phyloP scores from a whole-genome alignment of 2,329 filamentous ascomycete genomes.

The Tolypocladium tundrense region DNA sequence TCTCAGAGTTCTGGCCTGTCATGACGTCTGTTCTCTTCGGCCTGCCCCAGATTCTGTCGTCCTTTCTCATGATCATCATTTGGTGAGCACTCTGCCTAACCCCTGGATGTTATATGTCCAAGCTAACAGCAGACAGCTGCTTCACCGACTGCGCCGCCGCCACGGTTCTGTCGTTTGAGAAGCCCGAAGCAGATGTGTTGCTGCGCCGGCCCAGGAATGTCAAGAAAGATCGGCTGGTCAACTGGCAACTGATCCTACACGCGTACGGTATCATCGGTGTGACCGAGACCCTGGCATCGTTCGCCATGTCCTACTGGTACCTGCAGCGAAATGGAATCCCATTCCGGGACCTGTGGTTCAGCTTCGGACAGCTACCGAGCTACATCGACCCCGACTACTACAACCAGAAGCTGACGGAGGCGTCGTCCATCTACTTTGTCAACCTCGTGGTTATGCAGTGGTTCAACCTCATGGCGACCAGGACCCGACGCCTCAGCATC shows the following conservation, averaged over 20 bases:
- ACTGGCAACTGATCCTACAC: slow-evolving; percentile 62
- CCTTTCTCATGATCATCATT: slow-evolving; percentile 62
- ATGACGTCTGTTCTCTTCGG: slow-evolving; percentile 64
- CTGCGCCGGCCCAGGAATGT: slow-evolving; percentile 57
- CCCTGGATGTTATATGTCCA: neutral
- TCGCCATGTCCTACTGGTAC: slow-evolving; percentile 59
- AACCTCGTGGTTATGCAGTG: slow-evolving; percentile 75
- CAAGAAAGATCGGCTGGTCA: slow-evolving; percentile 61
- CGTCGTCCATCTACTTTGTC: slow-evolving; percentile 68
- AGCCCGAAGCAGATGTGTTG: slow-evolving; percentile 66
- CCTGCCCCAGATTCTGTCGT: slow-evolving; percentile 61
- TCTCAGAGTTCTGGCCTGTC: slow-evolving; percentile 67
- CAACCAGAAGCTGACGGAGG: slow-evolving; percentile 46
- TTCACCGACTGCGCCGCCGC: slow-evolving; percentile 70
- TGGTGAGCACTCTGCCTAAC: slow-evolving; percentile 27
- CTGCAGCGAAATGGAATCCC: slow-evolving; percentile 51
- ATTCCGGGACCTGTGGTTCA: slow-evolving; percentile 58
- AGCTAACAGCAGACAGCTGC: slow-evolving; percentile 31
- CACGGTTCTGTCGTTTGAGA: slow-evolving; percentile 65
- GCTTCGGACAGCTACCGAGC: slow-evolving; percentile 44
- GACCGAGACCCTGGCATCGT: slow-evolving; percentile 47
- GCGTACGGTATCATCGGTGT: slow-evolving; percentile 63
- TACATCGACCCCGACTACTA: slow-evolving; percentile 44
- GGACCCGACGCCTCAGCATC: slow-evolving; percentile 55
- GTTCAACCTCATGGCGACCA: slow-evolving; percentile 63